Base-by-base conservation (phyloP, 768 basidiomycete genomes). In the Trametes gibbosa region DNA sequence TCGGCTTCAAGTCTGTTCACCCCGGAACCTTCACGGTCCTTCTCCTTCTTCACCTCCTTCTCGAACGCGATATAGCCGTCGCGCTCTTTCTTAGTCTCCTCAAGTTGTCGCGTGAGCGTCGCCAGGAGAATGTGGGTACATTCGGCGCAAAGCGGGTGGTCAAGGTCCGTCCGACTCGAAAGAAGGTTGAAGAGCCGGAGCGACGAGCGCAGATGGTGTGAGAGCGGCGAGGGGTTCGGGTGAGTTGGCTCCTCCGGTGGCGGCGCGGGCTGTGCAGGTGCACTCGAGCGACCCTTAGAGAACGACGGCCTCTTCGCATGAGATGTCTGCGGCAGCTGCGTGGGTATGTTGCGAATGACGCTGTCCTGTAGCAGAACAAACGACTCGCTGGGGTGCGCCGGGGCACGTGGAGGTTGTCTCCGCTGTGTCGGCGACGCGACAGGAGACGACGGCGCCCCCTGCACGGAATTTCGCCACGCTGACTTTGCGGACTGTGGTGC, bases 11-110 rank as follows among this genome's bases (percentile, higher is more conserved):
- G 86, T 63, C 76, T 82, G 27, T 78, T 82, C 64, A 81, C 3
- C 81, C 84, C 54, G 84, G 60, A 47, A 14, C 77, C 77, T 65
- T 89, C 86, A 45, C 86, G 77, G 64, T 95, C 92, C 63, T 80
- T 84, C 71, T 95, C 90, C 72, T 86, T 91, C 68, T 85, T 81
- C 3, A 91, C 82, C 63, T 95, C 91, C 70, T 87, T 88, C 72
- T 96, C 94, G 68, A 95, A 98, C 0, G 92, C 90, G 62, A 93
- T 86, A 70, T 96, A 97, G 0, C 92, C 93, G 65, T 97, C 95
- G 58, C 94, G 78, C 69, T 97, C 94, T 69, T 87, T 90, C 75
- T 87, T 92, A 2, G 89, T 89, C 75, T 97, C 94, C 57, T 96
- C 93, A 16, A 96, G 78, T 68, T 93, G 87, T 46, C 81, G 81